A percentile compares a stretch with the other conserved stretches of the same genome.
Conservation (phyloP, 306 rosid genomes). For the peach (Prunus persica) region Prunus_persica_NCBIv2 NC_034014.1:3178001-3178500, state of each 20-base stretch:
- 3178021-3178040: too few species aligned
- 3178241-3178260: not conserved
- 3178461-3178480: not conserved
- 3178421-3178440: not conserved
- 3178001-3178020: too few species aligned
- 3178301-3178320: not conserved
- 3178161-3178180: not conserved
- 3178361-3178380: not conserved
- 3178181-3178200: too few species aligned
- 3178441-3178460: not conserved
- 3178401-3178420: not conserved
- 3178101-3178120: too few species aligned
- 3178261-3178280: not conserved
- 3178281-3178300: not conserved
- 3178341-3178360: not conserved
- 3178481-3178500: constrained; percentile 73
- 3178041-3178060: too few species aligned
- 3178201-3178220: not conserved
- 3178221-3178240: too few species aligned
- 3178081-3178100: too few species aligned
- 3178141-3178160: not conserved
- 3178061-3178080: too few species aligned
- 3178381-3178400: not conserved
- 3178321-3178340: too few species aligned
- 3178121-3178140: not conserved